Conservation (phyloP, 768 basidiomycete species). For the Lentinula lateritia region DNA sequence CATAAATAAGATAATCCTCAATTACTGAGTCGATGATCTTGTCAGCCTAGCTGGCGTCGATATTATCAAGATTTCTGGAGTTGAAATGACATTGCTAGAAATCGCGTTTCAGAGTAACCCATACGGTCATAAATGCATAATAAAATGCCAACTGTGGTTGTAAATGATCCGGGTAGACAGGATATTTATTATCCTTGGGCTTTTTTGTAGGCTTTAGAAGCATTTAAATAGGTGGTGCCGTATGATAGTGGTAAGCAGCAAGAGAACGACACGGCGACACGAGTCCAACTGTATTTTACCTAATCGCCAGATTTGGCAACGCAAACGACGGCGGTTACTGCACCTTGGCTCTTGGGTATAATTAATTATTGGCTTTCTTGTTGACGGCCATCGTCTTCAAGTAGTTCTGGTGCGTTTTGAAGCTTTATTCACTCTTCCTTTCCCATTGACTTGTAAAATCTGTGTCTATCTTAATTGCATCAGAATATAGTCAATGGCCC, state of each 20-base stretch:
- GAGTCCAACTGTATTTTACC: neutral
- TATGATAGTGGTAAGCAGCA: neutral
- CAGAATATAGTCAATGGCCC: conserved; percentile 1
- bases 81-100: neutral
- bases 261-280: neutral
- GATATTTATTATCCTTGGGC: neutral
- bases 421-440: neutral
- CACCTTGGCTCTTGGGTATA: neutral
- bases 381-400: neutral
- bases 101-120: neutral
- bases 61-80: neutral
- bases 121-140: neutral
- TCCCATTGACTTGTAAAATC: neutral
- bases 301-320: neutral
- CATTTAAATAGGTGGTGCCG: neutral
- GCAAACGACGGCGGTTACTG: neutral
- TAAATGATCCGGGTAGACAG: conserved; percentile 1
- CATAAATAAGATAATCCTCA: too few relatives aligned
- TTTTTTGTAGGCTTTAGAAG: neutral
- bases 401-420: neutral
- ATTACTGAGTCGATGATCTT: too few relatives aligned
- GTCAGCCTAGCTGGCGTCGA: neutral
- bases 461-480: neutral
- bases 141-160: neutral
- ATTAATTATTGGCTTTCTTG: neutral